phyloP scores from a whole-genome alignment of 2,329 filamentous ascomycete species.

The Periglandula ipomoeae region DNA sequence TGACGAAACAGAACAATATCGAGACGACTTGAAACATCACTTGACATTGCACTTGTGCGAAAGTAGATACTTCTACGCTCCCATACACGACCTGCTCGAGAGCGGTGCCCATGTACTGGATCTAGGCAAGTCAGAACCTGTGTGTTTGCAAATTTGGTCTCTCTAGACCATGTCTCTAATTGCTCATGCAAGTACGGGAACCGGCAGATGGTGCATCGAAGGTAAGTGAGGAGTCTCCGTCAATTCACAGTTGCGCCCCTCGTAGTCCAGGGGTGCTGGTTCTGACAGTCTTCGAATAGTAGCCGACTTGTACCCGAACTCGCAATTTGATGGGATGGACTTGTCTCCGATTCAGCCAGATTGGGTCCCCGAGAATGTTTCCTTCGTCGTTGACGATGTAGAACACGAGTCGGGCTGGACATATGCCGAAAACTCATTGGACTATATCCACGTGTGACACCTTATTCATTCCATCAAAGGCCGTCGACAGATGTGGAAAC shows the following conservation, averaged over 20 bases:
- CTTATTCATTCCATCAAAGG: constrained; percentile 36
- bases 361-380: constrained; percentile 41
- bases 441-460: constrained; percentile 41
- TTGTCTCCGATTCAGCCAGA: constrained; percentile 43
- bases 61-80: constrained; percentile 34
- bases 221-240: constrained; percentile 25
- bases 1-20: constrained; percentile 32
- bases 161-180: neutral
- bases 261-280: neutral
- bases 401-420: constrained; percentile 42
- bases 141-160: constrained; percentile 3
- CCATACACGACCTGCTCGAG: constrained; percentile 28
- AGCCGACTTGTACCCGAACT: constrained; percentile 35
- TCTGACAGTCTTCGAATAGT: constrained; percentile 21
- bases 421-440: constrained; percentile 34
- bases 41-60: constrained; percentile 30
- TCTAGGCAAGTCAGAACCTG: constrained; percentile 26
- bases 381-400: constrained; percentile 43
- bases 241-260: too few species aligned
- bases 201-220: constrained; percentile 41
- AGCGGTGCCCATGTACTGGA: constrained; percentile 36
- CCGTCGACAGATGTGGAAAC: constrained; percentile 29
- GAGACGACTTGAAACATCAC: constrained; percentile 32
- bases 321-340: constrained; percentile 38
- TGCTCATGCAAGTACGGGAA: constrained; percentile 34